Evolutionary conservation across 2,329 filamentous ascomycete species (phyloP), one percentile per base, ranked within the genome.

Genomic region (Tympanopsis confertula): DNA sequence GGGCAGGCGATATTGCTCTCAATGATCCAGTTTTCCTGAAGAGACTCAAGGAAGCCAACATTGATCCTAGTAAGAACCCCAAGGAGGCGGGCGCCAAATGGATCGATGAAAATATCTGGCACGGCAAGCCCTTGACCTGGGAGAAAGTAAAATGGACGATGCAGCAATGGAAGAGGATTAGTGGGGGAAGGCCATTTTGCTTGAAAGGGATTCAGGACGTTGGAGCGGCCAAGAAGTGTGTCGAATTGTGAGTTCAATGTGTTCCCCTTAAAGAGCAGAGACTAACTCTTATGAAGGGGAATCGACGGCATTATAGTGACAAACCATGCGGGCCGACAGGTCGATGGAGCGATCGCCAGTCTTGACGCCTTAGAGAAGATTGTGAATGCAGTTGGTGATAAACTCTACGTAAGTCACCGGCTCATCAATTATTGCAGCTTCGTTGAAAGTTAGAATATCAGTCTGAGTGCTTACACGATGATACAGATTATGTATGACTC

Each of bases 131-230:
- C 4, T 72, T 69, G 52, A 66, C 61, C n/a, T 82, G 74, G 76
- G 71, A 76, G 36, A 76, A 76, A 46, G 63, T 78, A 18, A 64
- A 65, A 3, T 79, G 74, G 72, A 51, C 77, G 35, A 72, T 74
- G 41, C 59, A 70, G 48, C 61, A 68, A 33, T 81, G 75, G 75
- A 73, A 68, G 50, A 55, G 63, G 41, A 63, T 80, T 37, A 68
- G 61, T 13, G 68, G 68, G 1, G 74, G 72, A 1, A 66, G 68
- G 42, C 73, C 74, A 2, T 77, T 81, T 45, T 64, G 61, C 3
- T 54, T 80, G 40, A 80, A 80, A 52, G 74, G 73, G 0, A 75
- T 81, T n/a, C 74, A 80, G 56, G 66, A 63, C 41, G 68, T 74
- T 0, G 56, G 55, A 1, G 76, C 81, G 52, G 74, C 74, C 15